These are phyloP conservation scores for Danielia reshetovae DNA, from an alignment of 805 yeast species.

Conservation along the genomic window DNA sequence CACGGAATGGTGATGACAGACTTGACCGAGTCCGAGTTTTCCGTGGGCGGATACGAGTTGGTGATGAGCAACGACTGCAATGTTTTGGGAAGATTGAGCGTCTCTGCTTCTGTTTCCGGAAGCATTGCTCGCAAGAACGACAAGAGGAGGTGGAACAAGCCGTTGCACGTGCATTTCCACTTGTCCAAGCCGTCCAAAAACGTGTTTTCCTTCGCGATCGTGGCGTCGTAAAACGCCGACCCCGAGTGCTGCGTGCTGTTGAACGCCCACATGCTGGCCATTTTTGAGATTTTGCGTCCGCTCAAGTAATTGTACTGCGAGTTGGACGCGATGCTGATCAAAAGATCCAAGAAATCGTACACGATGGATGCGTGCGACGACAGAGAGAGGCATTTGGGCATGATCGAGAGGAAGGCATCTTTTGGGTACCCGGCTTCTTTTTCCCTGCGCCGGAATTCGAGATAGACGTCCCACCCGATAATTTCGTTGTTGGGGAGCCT, in stretches of 20 bases:
- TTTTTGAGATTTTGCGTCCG: constrained; percentile 73
- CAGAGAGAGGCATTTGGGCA: constrained; percentile 80
- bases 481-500: constrained; percentile 75
- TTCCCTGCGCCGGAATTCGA: constrained; percentile 63
- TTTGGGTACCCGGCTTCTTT: constrained; percentile 62
- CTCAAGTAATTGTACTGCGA: constrained; percentile 73
- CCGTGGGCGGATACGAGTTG: constrained; percentile 61
- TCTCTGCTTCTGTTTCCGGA: constrained; percentile 58
- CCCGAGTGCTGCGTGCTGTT: constrained; percentile 34
- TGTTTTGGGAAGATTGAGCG: constrained; percentile 58
- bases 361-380: constrained; percentile 89
- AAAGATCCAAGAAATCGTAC: constrained; percentile 78
- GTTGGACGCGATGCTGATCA: constrained; percentile 74
- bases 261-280: constrained; percentile 91
- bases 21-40: constrained; percentile 27
- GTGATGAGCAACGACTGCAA: constrained; percentile 62
- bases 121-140: constrained; percentile 78
- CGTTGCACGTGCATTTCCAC: constrained; percentile 83
- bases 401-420: constrained; percentile 70
- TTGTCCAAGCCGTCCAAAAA: constrained; percentile 69
- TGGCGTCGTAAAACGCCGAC: constrained; percentile 37
- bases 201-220: constrained; percentile 25
- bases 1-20: constrained; percentile 55
- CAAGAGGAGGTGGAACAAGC: constrained; percentile 74
- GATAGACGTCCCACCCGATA: constrained; percentile 82